Base-by-base conservation (phyloP, 306 rosid species). In the Castanopsis chinensis region DNA sequence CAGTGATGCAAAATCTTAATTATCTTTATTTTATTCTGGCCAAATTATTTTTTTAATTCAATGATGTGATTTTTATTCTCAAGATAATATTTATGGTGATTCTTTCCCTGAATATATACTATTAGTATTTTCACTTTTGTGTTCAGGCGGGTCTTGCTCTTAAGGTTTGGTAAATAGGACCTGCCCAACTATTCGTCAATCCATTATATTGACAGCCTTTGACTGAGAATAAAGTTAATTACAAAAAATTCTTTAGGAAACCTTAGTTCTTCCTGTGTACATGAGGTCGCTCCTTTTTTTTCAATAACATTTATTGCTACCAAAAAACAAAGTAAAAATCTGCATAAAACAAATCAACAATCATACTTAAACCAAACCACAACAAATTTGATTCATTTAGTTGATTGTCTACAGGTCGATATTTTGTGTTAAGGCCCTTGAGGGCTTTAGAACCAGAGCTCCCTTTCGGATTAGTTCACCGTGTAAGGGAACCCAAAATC, bases 1-100 rank as follows among this genome's bases (percentile, higher is more conserved):
- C 21, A 61, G 6, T 27, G 72, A 64, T 69, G 55, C 64, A 75
- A 75, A 51, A 80, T 30, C 25, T 68, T 68, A 35, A 25, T 9
- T 19, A 18, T 21, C 52, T 68, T 33, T 35, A 35, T 33, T 19
- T 33, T 23, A 68, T 35, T 68, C 52, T 35, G 28, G 80, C 70
- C 54, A 72, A 80, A 78, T n/a, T 43, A 12, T 5, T 4, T 12
- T 6, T 33, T 32, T 7, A 9, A 15, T 35, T 33, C 5, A 15
- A 68, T 23, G 30, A 68, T 37, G 10, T 45, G 20, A 21, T 19
- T 68, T 35, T 68, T 19, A 18, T 3, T 68, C 41, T 68, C 41
- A 68, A 33, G 72, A 45, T n/a, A 19, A 13, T 5, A 33, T 9
- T 60, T 35, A 6, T 32, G 28, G 72, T 68, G 27, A 35, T 37